These are phyloP conservation scores for Pluteus cervinus DNA, from an alignment of 768 basidiomycete genomes.

Conservation along the genomic window DNA sequence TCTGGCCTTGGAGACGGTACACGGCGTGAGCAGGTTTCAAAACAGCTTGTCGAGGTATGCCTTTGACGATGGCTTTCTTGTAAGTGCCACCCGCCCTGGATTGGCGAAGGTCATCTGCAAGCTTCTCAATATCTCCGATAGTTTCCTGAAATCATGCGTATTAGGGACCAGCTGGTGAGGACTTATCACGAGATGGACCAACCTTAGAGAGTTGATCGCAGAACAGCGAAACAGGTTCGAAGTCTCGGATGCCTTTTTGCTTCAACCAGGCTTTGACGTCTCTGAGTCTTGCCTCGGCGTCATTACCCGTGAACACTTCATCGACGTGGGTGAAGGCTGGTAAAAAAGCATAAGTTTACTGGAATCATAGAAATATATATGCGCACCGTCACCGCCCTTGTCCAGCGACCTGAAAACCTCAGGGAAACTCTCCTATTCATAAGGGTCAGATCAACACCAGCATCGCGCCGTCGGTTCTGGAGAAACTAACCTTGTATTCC, in stretches of 20 bases:
- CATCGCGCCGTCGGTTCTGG: neutral
- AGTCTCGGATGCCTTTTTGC: constrained; percentile 77
- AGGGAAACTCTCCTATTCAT: constrained; percentile 64
- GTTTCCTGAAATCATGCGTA: constrained; percentile 47
- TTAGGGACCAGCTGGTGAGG: constrained; percentile 1
- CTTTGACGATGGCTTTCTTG: constrained; percentile 91
- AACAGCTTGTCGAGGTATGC: constrained; percentile 88
- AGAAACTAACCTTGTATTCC: constrained; percentile 66
- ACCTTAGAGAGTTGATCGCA: constrained; percentile 92
- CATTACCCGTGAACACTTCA: constrained; percentile 44
- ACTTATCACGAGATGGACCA: constrained; percentile 5
- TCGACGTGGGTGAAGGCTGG: constrained; percentile 73
- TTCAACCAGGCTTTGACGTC: constrained; percentile 87
- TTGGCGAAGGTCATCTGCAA: constrained; percentile 63
- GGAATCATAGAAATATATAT: neutral
- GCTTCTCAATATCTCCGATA: constrained; percentile 69
- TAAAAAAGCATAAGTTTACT: constrained; percentile 6
- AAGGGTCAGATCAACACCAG: constrained; percentile 1
- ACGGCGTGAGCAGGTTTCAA: constrained; percentile 89
- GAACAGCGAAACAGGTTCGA: constrained; percentile 89
- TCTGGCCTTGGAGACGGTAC: constrained; percentile 86
- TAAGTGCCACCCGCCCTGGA: constrained; percentile 57
- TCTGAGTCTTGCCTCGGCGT: constrained; percentile 65
- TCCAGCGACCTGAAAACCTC: constrained; percentile 77
- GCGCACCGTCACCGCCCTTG: constrained; percentile 62